Evolutionary conservation across 2,329 filamentous ascomycete species (phyloP), one percentile per base, ranked within the genome.

Genomic region (Sclerotinia spermophila): DNA sequence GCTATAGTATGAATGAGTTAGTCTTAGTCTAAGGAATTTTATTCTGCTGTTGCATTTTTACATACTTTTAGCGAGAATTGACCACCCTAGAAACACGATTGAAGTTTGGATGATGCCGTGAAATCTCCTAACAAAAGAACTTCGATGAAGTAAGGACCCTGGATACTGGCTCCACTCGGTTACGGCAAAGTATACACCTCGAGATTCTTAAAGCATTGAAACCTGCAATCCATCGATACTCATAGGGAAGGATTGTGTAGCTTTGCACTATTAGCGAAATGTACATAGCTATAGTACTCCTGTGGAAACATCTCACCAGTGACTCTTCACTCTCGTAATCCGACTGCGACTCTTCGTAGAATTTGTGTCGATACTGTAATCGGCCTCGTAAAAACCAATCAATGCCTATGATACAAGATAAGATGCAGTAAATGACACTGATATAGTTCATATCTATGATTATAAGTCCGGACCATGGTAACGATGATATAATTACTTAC

Each of bases 391-490:
- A 66, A 19, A 65, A 35, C 68, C 68, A 69, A 56, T 69, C 68
- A n/a, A 48, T 45, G 6, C 45, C 38, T 6, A 66, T 24, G 24
- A 69, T 13, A 17, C n/a, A 48, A 45, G 53, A 24, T 11, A 69
- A 42, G 6, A 66, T 38, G 13, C 33, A 69, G 40, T 69, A 69
- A 27, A 69, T 69, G 21, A 69, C 27, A 35, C 68, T 66, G 38
- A 69, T 69, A 24, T 69, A 69, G 55, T 69, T 69, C 68, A 69
- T 69, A 40, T 64, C 68, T 69, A 24, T n/a, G 17, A 27, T 27
- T 27, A 21, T 44, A 35, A 69, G 48, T 17, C 17, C 33, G 8
- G 30, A 3, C n/a, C 11, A 15, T 0, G 10, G 24, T 24, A 5
- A 30, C 8, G 4, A 17, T 51, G 6, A 40, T 5, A 55, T n/a